A percentile compares a stretch with the other conserved stretches of the same genome.
Conservation (phyloP, 1,139 yeast species). For the Candida gigantensis region DNA sequence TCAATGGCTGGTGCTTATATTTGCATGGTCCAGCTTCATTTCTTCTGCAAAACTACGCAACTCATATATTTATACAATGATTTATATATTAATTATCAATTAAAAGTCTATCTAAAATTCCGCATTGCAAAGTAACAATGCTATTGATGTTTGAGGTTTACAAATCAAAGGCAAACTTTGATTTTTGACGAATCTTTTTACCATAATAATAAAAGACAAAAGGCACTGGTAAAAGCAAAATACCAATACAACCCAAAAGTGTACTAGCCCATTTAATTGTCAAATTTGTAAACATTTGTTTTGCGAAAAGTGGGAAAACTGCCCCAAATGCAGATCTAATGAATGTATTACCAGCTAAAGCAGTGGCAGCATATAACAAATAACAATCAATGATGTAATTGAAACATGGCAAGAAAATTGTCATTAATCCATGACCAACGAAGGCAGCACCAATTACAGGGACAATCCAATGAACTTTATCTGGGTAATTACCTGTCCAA, state of each 20-base stretch:
- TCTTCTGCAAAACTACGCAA: too few relatives aligned
- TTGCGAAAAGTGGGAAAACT: slow-evolving; percentile 51
- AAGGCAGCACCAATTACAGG: slow-evolving; percentile 74
- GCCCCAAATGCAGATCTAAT: slow-evolving; percentile 63
- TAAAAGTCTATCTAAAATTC: too few relatives aligned
- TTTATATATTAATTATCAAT: too few relatives aligned
- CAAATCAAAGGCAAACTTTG: slow-evolving; percentile 58
- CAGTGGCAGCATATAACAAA: slow-evolving; percentile 81
- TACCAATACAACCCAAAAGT: slow-evolving; percentile 68
- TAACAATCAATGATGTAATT: slow-evolving; percentile 83
- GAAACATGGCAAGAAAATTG: slow-evolving; percentile 75
- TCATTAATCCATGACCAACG: slow-evolving; percentile 73
- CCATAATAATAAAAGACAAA: slow-evolving; percentile 69
- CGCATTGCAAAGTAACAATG: too few relatives aligned
- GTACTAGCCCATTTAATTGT: slow-evolving; percentile 85
- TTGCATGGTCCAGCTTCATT: too few relatives aligned
- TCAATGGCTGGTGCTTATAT: too few relatives aligned
- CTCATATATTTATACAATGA: too few relatives aligned
- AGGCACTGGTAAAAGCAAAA: slow-evolving; percentile 72
- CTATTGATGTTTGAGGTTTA: background rate
- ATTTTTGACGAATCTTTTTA: slow-evolving; percentile 54
- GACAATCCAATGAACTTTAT: slow-evolving; percentile 78
- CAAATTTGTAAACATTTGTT: slow-evolving; percentile 72
- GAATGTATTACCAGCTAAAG: slow-evolving; percentile 85
- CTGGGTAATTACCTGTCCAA: slow-evolving; percentile 78